Conservation (phyloP, 2,329 filamentous ascomycete species). For the Aspergillus bombycis region DNA sequence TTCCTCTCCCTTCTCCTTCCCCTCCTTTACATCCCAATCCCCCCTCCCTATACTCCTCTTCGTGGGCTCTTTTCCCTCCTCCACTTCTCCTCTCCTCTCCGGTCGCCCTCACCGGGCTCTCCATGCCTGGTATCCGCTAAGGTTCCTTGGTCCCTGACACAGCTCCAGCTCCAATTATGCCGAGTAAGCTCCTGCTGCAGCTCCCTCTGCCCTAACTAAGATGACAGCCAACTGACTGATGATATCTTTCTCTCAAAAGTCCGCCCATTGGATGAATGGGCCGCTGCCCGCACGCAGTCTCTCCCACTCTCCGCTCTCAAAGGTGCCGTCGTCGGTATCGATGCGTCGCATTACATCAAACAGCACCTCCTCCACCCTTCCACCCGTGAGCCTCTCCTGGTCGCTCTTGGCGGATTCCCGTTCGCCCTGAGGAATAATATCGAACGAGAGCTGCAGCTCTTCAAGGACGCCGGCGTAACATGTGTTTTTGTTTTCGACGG, state of each 20-base stretch:
- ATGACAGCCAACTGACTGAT: slow-evolving; percentile 4
- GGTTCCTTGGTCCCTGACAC: slow-evolving; percentile 21
- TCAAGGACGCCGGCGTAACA: slow-evolving; percentile 70
- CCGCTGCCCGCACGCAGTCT: slow-evolving; percentile 55
- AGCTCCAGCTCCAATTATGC: slow-evolving; percentile 35
- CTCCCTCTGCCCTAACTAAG: slow-evolving; percentile 9
- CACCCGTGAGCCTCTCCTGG: slow-evolving; percentile 82
- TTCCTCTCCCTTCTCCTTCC: not conserved
- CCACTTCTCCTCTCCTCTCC: slow-evolving; percentile 4
- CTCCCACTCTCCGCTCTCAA: slow-evolving; percentile 71
- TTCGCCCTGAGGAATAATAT: slow-evolving; percentile 76
- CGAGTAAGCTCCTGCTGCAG: slow-evolving; percentile 34
- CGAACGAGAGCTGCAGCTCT: slow-evolving; percentile 72
- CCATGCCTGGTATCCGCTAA: slow-evolving; percentile 32
- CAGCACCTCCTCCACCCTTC: slow-evolving; percentile 71
- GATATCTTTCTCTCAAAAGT: slow-evolving; percentile 34
- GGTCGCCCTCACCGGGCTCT: slow-evolving; percentile 22
- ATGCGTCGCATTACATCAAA: slow-evolving; percentile 86
- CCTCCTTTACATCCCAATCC: not conserved
- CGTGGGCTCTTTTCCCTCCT: not conserved
- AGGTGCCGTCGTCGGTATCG: slow-evolving; percentile 77
- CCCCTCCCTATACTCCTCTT: not conserved
- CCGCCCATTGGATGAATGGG: slow-evolving; percentile 61
- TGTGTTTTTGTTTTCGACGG: slow-evolving; percentile 93
- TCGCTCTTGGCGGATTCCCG: slow-evolving; percentile 86